Percentiles rank a stretch among this genome's conserved stretches.
phyloP scores from a whole-genome alignment of 129 eudicot species.

The Dittrichia graveolens region DNA sequence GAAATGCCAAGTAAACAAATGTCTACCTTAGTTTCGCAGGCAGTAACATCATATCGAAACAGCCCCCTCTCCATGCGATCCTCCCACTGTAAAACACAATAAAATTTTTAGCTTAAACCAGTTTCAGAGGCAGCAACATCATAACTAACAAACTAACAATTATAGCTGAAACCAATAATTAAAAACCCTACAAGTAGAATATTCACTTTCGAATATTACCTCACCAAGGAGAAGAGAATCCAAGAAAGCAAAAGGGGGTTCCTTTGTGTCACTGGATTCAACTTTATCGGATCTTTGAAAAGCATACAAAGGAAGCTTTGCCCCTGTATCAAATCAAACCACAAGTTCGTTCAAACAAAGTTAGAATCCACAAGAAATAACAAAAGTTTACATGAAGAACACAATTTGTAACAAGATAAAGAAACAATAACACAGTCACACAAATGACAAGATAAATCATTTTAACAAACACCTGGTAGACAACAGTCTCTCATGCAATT shows the following conservation, averaged over 20 bases:
- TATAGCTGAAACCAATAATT: slow-evolving; percentile 9
- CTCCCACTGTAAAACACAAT: slow-evolving; percentile 67
- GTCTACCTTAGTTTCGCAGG: slow-evolving; percentile 90
- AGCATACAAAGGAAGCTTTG: slow-evolving; percentile 92
- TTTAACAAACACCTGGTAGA: slow-evolving; percentile 69
- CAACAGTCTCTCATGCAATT: slow-evolving; percentile 91
- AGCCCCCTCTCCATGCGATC: slow-evolving; percentile 87
- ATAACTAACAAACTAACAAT: neutral
- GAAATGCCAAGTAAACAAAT: neutral
- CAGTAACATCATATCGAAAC: slow-evolving; percentile 98
- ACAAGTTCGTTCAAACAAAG: too few relatives aligned
- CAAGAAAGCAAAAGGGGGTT: slow-evolving; percentile 75
- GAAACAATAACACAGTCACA: neutral
- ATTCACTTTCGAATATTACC: slow-evolving; percentile 42
- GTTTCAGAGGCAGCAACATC: too few relatives aligned
- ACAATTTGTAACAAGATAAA: neutral
- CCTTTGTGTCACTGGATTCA: slow-evolving; percentile 48
- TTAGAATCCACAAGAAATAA: neutral
- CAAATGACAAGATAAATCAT: neutral
- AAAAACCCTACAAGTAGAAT: neutral
- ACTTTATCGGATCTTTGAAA: slow-evolving; percentile 44
- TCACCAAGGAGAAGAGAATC: slow-evolving; percentile 91
- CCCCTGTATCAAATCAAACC: slow-evolving; percentile 46
- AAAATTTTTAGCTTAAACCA: slow-evolving; percentile 24
- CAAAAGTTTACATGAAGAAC: neutral